Evolutionary conservation across 768 basidiomycete genomes (phyloP).

Genomic region (Termitomyces sp.): DNA sequence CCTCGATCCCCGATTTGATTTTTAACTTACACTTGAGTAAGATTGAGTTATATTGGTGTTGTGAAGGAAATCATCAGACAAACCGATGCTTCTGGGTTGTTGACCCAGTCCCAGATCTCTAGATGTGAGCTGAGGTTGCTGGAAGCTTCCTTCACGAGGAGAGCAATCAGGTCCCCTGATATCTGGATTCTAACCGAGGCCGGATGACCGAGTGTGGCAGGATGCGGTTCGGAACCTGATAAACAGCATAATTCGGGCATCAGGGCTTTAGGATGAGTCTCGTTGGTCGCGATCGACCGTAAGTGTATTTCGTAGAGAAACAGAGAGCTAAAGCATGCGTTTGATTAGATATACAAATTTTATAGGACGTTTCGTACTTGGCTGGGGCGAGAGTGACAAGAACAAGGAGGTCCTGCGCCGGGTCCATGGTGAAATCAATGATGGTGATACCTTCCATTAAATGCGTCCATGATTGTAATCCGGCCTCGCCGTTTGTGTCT

Average conservation of each 20-base stretch:
- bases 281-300: conserved; percentile 44
- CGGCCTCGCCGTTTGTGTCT: conserved; percentile 14
- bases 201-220: conserved; percentile 25
- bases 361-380: conserved; percentile 25
- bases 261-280: conserved; percentile 41
- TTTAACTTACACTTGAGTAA: conserved; percentile 32
- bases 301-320: conserved; percentile 45
- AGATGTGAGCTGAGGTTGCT: conserved; percentile 36
- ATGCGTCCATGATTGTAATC: conserved; percentile 38
- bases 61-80: conserved; percentile 12
- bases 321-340: conserved; percentile 25
- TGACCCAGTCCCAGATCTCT: conserved; percentile 48
- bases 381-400: conserved; percentile 38
- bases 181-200: conserved; percentile 42
- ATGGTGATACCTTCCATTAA: conserved; percentile 35
- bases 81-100: conserved; percentile 35
- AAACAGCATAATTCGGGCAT: conserved; percentile 33
- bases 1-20: conserved; percentile 41
- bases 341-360: neutral
- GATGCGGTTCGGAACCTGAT: conserved; percentile 22
- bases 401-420: conserved; percentile 46
- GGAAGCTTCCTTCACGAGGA: conserved; percentile 43
- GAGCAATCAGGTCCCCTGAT: conserved; percentile 38
- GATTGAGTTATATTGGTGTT: neutral
- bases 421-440: conserved; percentile 56